A percentile compares a stretch with the other conserved stretches of the same genome.
These are phyloP conservation scores for Dactylellina drechsleri DNA, from an alignment of 2,329 filamentous ascomycete genomes.

Conservation along the genomic window DNA sequence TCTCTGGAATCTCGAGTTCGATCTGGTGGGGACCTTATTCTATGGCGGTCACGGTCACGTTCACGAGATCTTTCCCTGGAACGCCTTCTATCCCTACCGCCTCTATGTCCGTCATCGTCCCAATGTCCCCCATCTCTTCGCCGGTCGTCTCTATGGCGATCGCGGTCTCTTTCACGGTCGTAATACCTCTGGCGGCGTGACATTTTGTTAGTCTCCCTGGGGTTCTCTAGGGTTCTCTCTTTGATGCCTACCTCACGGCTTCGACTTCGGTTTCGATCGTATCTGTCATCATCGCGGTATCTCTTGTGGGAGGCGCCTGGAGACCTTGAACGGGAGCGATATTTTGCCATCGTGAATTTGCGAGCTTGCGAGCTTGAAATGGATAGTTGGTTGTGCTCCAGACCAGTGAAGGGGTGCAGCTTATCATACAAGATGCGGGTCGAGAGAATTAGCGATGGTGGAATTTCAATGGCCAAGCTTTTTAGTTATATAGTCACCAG, in stretches of 20 bases:
- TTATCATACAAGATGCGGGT: no score
- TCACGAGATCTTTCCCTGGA: constrained; percentile 57
- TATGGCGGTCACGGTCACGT: constrained; percentile 53
- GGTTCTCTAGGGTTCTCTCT: no score
- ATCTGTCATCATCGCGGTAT: constrained; percentile 52
- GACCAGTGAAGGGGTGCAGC: no score
- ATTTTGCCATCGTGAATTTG: constrained; percentile 39
- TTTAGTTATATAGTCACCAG: no score
- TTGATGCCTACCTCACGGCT: constrained; percentile 41
- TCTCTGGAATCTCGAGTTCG: constrained; percentile 55
- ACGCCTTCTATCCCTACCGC: constrained; percentile 55
- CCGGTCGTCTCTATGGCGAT: constrained; percentile 55
- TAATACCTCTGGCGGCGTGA: constrained; percentile 37
- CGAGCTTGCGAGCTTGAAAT: no score
- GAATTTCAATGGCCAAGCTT: no score
- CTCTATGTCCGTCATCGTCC: constrained; percentile 56
- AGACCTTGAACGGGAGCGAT: constrained; percentile 49
- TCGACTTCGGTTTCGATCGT: constrained; percentile 45
- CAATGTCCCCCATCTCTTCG: constrained; percentile 56
- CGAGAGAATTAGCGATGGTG: no score
- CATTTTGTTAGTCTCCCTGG: not conserved
- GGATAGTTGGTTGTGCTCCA: no score
- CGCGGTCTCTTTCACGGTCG: constrained; percentile 56
- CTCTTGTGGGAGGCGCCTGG: constrained; percentile 47
- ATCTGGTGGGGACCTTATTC: constrained; percentile 52